phyloP scores from a whole-genome alignment of 768 basidiomycete genomes.

The Pleurotus platypus region DNA sequence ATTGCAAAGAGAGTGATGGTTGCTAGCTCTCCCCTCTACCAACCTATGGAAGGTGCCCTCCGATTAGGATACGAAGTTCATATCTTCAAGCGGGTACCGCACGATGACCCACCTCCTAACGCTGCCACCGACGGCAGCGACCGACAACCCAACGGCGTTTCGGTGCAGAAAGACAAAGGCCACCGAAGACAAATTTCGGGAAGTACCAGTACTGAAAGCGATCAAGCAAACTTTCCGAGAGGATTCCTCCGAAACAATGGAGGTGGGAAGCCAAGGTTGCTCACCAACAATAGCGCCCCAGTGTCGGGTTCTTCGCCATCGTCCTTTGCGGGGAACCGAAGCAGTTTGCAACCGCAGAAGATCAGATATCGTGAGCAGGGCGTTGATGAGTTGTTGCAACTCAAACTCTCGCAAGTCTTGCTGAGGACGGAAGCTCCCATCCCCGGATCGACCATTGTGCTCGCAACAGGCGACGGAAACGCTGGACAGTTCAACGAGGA shows the following conservation, averaged over 20 bases:
- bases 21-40: conserved; percentile 80
- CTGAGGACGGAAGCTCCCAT: conserved; percentile 59
- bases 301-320: conserved; percentile 6
- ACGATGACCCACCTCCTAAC: conserved; percentile 34
- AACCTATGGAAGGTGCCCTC: conserved; percentile 71
- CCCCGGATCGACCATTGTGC: conserved; percentile 71
- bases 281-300: conserved; percentile 5
- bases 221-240: conserved; percentile 10
- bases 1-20: conserved; percentile 74
- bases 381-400: conserved; percentile 90
- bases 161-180: conserved; percentile 16
- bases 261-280: conserved; percentile 6
- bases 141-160: not conserved
- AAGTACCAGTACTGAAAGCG: conserved; percentile 23
- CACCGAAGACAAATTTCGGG: conserved; percentile 27
- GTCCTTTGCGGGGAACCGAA: conserved; percentile 10
- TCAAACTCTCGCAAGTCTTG: conserved; percentile 87
- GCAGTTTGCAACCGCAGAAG: conserved; percentile 11
- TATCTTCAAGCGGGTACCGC: conserved; percentile 69
- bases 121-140: not conserved
- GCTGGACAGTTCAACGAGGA: conserved; percentile 90
- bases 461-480: conserved; percentile 93
- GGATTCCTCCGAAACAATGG: conserved; percentile 15
- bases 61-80: conserved; percentile 73
- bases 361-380: conserved; percentile 84